Evolutionary conservation across 306 rosid species (phyloP).

Genomic region (Styphnolobium japonicum): DNA sequence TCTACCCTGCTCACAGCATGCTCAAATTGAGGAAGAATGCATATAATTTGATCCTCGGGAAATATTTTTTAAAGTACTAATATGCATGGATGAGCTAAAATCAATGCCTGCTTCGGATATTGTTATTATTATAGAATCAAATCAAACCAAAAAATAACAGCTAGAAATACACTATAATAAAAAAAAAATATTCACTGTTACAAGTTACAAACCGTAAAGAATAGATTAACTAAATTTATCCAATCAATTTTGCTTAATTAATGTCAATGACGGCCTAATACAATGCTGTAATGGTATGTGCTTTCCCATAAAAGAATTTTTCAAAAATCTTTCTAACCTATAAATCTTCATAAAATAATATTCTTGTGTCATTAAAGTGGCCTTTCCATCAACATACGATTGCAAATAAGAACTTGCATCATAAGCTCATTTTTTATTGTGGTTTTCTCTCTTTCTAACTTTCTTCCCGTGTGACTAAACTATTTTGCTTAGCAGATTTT

Average conservation of each 20-base stretch:
- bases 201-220: background rate
- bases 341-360: background rate
- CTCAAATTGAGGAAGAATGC: constrained; percentile 11
- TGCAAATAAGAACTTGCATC: background rate
- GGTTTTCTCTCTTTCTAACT: background rate
- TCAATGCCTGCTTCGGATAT: background rate
- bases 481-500: background rate
- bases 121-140: background rate
- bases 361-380: background rate
- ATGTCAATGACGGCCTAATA: background rate
- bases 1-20: constrained; percentile 21
- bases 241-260: background rate
- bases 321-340: background rate
- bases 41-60: background rate
- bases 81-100: background rate
- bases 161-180: background rate
- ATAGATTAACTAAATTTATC: background rate
- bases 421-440: background rate
- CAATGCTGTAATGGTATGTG: background rate
- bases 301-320: background rate
- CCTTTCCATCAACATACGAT: background rate
- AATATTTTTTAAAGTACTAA: background rate
- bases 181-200: background rate
- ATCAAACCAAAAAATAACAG: background rate
- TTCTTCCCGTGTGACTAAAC: background rate